Evolutionary conservation across 2,329 filamentous ascomycete species (phyloP).

Genomic region (Emydomyces testavorans): DNA sequence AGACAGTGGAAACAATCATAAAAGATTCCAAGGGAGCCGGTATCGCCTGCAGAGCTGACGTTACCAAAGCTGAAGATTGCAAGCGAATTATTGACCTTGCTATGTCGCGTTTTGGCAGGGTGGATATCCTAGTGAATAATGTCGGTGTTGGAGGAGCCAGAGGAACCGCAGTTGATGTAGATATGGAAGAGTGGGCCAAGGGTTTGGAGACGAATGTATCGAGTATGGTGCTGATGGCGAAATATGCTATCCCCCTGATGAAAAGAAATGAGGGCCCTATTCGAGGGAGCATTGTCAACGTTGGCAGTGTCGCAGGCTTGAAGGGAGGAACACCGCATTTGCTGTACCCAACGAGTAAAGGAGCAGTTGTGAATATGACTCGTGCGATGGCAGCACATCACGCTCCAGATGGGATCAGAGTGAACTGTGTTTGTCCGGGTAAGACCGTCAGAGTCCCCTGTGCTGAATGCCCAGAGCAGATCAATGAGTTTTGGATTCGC

Average conservation of each 20-base stretch:
- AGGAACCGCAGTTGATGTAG: constrained; percentile 50
- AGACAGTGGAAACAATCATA: constrained; percentile 45
- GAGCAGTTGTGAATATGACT: constrained; percentile 46
- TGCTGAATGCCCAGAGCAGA: no score
- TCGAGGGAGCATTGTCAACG: constrained; percentile 48
- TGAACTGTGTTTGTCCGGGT: constrained; percentile 47
- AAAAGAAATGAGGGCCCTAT: constrained; percentile 39
- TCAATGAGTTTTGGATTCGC: not conserved
- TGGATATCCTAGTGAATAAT: constrained; percentile 55
- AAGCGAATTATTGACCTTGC: constrained; percentile 33
- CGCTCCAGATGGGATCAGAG: constrained; percentile 39
- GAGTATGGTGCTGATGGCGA: constrained; percentile 55
- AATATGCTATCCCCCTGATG: constrained; percentile 52
- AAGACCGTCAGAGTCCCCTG: not conserved
- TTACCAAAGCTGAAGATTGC: constrained; percentile 46
- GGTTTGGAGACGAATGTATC: constrained; percentile 52
- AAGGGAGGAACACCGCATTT: constrained; percentile 44
- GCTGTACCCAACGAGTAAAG: constrained; percentile 44
- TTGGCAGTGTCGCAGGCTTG: constrained; percentile 51
- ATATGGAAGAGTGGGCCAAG: constrained; percentile 47
- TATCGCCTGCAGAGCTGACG: constrained; percentile 41
- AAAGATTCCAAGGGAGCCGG: constrained; percentile 31
- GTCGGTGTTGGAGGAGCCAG: constrained; percentile 50
- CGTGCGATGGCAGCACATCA: constrained; percentile 47
- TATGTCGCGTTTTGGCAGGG: constrained; percentile 40